Base-by-base conservation (phyloP, 345 rosid genomes). In the Arabidopsis arenosa region DNA sequence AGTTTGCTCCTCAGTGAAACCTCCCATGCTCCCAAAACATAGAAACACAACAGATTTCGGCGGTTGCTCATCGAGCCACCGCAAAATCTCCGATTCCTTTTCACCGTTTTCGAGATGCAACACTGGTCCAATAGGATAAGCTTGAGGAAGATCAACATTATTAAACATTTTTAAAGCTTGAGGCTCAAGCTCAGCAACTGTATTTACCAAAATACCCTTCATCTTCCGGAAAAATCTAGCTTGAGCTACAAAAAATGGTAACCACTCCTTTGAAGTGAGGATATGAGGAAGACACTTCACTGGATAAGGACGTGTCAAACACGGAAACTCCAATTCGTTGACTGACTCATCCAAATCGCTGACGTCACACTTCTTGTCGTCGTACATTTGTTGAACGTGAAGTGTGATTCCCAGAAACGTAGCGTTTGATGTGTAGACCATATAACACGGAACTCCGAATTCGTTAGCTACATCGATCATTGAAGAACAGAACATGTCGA, bases 21-120 rank as follows among this genome's bases (percentile, higher is more conserved):
- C 73, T 60, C 96, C 93, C 77, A 45, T 43, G 79, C 91, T 88
- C 28, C 96, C 90, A 36, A 90, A 90, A 77, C 90, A 90, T 4
- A 90, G 75, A 73, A 86, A 88, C 56, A 86, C 86, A 5, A 85
- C 93, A 1, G 93, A 84, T 0, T 66, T 41, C 5, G 14, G 33
- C 8, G 91, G 89, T 9, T 88, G 93, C 36, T 76, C 80, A 15
- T 85, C 86, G 0, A 88, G 90, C 93, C 93, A 88, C 9, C 21
- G 40, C 44, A 84, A 8, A 65, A 84, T 80, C 52, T 85, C 85
- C 6, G 44, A 21, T 1, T 9, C 23, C 28, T 36, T 56, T 7
- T 11, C 43, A 0, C 33, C 77, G 32, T 36, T 79, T 14, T 64
- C 73, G 1, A 84, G 57, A 59, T 80, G 68, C 70, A 88, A 56